Evolutionary conservation across 1,284 basidiomycete species (phyloP).

Genomic region (Microbotryum lychnidis-dioicae): DNA sequence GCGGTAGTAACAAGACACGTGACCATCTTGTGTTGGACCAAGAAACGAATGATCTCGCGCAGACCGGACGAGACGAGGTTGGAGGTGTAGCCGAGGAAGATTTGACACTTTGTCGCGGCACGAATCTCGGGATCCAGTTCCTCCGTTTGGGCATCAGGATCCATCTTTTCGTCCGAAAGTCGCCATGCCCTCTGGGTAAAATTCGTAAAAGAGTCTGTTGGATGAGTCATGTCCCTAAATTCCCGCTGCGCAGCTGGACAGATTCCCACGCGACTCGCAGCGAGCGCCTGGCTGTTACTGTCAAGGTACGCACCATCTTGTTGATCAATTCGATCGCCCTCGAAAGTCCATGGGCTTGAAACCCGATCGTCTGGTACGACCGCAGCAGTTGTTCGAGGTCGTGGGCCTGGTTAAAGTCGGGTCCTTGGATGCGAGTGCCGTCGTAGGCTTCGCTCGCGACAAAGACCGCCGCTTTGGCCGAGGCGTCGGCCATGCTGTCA

Average conservation of each 20-base stretch:
- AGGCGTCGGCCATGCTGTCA: slow-evolving; percentile 3
- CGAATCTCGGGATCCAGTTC: slow-evolving; percentile 55
- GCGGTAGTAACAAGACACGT: slow-evolving; percentile 91
- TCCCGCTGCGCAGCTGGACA: neutral
- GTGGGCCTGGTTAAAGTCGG: slow-evolving; percentile 67
- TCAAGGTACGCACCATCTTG: slow-evolving; percentile 58
- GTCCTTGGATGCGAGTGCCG: slow-evolving; percentile 71
- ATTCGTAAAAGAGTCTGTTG: neutral
- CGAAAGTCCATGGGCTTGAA: slow-evolving; percentile 86
- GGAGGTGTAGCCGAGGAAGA: slow-evolving; percentile 97
- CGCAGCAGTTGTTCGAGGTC: slow-evolving; percentile 64
- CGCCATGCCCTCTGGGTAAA: slow-evolving; percentile 62
- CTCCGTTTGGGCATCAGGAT: slow-evolving; percentile 59
- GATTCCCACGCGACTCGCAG: neutral
- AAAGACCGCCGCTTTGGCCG: slow-evolving; percentile 28
- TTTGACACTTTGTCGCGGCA: slow-evolving; percentile 62
- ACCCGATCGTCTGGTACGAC: slow-evolving; percentile 83
- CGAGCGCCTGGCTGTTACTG: neutral
- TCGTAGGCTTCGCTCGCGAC: slow-evolving; percentile 37
- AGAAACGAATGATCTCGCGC: slow-evolving; percentile 82
- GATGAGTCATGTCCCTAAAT: too few species aligned
- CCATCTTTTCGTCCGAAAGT: slow-evolving; percentile 66
- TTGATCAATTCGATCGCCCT: slow-evolving; percentile 84
- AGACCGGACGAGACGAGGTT: slow-evolving; percentile 97
- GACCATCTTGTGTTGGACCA: slow-evolving; percentile 89